Evolutionary conservation across 495 filamentous ascomycete genomes (phyloP).

Genomic region (Podospora sp.): DNA sequence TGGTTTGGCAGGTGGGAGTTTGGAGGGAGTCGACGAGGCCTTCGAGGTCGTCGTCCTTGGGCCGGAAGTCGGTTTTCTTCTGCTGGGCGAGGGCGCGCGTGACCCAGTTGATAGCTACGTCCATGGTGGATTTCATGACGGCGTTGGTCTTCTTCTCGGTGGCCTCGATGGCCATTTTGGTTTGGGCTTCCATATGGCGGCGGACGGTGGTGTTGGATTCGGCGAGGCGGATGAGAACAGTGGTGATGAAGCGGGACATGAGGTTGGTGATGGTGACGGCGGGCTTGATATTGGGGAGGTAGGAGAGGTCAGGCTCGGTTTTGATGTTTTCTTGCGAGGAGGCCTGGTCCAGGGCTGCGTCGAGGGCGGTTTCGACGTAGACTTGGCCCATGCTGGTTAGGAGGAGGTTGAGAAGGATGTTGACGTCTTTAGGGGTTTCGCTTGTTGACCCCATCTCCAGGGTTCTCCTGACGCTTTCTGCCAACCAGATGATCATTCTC

Average conservation of each 20-base stretch:
- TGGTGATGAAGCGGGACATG: conserved; percentile 87
- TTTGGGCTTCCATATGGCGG: conserved; percentile 86
- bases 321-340: conserved; percentile 74
- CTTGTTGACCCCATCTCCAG: conserved; percentile 82
- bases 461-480: conserved; percentile 90
- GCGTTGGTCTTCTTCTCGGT: conserved; percentile 88
- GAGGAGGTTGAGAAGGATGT: conserved; percentile 80
- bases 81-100: conserved; percentile 73
- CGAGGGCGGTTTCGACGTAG: conserved; percentile 91
- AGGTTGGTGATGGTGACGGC: conserved; percentile 89
- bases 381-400: conserved; percentile 88
- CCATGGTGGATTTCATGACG: conserved; percentile 83
- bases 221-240: conserved; percentile 87
- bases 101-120: conserved; percentile 79
- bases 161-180: conserved; percentile 67
- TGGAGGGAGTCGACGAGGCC: conserved; percentile 77
- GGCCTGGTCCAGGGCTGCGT: conserved; percentile 77
- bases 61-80: conserved; percentile 90
- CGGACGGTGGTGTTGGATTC: conserved; percentile 85
- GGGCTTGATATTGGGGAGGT: conserved; percentile 74
- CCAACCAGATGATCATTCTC: conserved; percentile 96
- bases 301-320: conserved; percentile 84
- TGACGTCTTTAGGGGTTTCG: conserved; percentile 93
- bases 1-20: conserved; percentile 78
- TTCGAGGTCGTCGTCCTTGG: conserved; percentile 78